Base-by-base conservation (phyloP, 768 basidiomycete species). In the Russula sp. region DNA sequence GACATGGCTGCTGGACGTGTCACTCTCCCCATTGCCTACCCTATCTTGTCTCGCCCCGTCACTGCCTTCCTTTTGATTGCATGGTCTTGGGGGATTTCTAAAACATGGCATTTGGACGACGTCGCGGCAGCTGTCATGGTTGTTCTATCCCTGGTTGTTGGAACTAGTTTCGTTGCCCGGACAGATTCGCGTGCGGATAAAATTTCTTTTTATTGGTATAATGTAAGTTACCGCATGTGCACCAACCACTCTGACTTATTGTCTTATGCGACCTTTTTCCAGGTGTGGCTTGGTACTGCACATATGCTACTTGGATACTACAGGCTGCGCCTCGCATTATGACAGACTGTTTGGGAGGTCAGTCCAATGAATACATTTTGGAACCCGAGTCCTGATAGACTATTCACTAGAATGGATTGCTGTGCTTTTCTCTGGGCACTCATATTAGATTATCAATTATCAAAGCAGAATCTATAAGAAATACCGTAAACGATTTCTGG, bases 1-100 rank as follows among this genome's bases (percentile, higher is more conserved):
- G 82, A 82, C 55, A 67, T 69, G 5, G 55, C 72, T n/a, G 71
- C 72, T 0, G 78, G 78, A 0, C 74, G 81, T 5, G 24, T 72
- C 1, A 83, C 81, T 0, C 68, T 83, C 26, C 81, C 81, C 1
- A 79, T 83, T 57, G 74, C 76, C 36, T 75, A 76, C 38, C 82
- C 82, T 3, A 60, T 58, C 8, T 53, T 73, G 7, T 70, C 75
- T 18, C 72, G 76, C 5, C 66, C 65, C 24, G 74, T 72, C 5
- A 74, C 76, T 36, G 68, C 76, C 14, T 30, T 77, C 11, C 72
- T 71, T 7, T 70, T 81, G 3, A 71, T 76, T 0, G 44, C 73
- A 0, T 81, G 80, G 80, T 78, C 80, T 0, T 68, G 65, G 59
- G 28, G 71, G 20, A 67, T 80, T 2, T 72, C 72, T 48, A 46